Conservation (phyloP, 345 rosid species). For the Hibiscus mutabilis region DNA sequence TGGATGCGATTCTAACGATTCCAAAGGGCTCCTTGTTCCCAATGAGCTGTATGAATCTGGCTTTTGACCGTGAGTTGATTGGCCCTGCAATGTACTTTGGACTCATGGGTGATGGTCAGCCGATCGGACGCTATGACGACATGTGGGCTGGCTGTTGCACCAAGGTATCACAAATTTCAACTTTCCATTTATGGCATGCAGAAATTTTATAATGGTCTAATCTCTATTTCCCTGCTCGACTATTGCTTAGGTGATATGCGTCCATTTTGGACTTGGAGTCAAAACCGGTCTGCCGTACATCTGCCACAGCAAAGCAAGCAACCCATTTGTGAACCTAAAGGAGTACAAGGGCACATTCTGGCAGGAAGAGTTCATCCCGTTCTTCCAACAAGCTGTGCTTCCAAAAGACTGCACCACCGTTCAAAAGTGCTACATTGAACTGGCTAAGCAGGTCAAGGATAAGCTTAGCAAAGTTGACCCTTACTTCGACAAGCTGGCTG, state of each 20-base stretch:
- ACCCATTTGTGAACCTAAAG: constrained; percentile 31
- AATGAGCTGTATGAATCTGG: constrained; percentile 98
- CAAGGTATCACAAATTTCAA: neutral
- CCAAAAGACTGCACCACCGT: constrained; percentile 29
- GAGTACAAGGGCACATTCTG: constrained; percentile 33
- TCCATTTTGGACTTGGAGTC: constrained; percentile 22
- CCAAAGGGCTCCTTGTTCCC: constrained; percentile 95
- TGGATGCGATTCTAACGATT: constrained; percentile 83
- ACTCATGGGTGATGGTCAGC: constrained; percentile 98
- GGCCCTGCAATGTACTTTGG: constrained; percentile 99
- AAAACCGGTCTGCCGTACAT: constrained; percentile 30
- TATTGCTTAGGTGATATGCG: constrained; percentile 22
- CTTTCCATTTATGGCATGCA: neutral
- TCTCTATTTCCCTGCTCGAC: neutral
- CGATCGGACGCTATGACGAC: constrained; percentile 86
- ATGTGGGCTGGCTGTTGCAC: constrained; percentile 99
- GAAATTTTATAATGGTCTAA: neutral
- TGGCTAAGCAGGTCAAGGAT: constrained; percentile 25
- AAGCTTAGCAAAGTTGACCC: constrained; percentile 21
- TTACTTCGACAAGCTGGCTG: constrained; percentile 28
- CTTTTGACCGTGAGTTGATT: constrained; percentile 80
- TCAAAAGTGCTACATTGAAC: constrained; percentile 26
- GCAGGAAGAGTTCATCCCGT: constrained; percentile 34
- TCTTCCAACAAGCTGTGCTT: constrained; percentile 24
- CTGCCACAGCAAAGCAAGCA: constrained; percentile 30